Evolutionary conservation across 768 basidiomycete species (phyloP), one percentile per base, ranked within the genome.

Genomic region (Heimioporus sp.): DNA sequence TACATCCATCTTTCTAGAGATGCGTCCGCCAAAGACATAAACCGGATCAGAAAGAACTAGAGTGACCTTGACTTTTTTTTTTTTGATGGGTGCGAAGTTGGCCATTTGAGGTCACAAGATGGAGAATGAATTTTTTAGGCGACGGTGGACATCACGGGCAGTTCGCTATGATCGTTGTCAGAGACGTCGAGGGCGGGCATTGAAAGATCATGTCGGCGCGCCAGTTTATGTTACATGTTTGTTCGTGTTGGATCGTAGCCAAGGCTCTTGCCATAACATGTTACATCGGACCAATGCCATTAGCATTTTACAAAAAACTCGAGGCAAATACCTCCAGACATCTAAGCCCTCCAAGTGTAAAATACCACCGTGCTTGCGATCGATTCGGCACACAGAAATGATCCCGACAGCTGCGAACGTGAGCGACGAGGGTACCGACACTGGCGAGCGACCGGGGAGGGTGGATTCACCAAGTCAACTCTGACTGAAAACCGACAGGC

Each of bases 1-100:
- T 63, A 92, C 76, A 65, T 90, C 82, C 78, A 92, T 77, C 72
- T 86, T 90, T 11, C 90, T 90, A 7, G 82, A 74, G 32, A 91
- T 76, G 56, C 77, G 70, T 35, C 73, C 72, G 0, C 90, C 90
- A 1, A 90, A 84, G 46, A 89, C 78, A 60, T 80, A 87, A 28
- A 77, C 72, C 2, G 79, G 65, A 56, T 87, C 79, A 2, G 80
- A 77, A 8, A 90, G 73, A 8, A 73, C 76, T 17, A 87, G 64
- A 12, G 85, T 76, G 15, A 89, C 79, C 66, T 80, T 88, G 66
- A 92, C 80, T 70, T 90, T 92, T 24, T n/a, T n/a, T n/a, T n/a
- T n/a, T n/a, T n/a, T n/a, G 88, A 74, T 66, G 92, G 90, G 65
- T 85, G 75, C 1, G 84, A 38, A 16, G 16, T 46, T 44, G 35